Base-by-base conservation (phyloP, 441 rosid species). In the Omphalea diandra region DNA sequence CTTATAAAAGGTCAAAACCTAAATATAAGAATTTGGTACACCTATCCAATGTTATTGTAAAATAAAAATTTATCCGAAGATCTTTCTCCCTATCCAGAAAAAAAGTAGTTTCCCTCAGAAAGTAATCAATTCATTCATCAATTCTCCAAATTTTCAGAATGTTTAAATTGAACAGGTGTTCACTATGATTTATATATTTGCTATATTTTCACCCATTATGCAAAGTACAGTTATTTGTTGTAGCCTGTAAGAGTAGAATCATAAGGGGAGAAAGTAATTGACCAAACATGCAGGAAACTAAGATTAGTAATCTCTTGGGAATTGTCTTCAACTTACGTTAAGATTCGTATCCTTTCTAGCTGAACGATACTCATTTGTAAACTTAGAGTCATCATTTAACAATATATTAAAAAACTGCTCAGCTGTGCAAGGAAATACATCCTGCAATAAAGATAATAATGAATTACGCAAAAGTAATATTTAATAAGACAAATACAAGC, bases 291-390 rank as follows among this genome's bases (percentile, higher is more conserved):
- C 17, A 65, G 43, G 69, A 47, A 32, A 55, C 12, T 32, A 60
- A 5, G 43, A 53, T 41, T 35, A 26, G 46, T 9, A 62, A 27
- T 18, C 56, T 40, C 32, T 33, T 3, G 9, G 65, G 44, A 70
- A 65, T 27, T 11, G 76, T 55, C 63, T 61, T 56, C 61, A 66
- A 82, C 94, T 86, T 87, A 95, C 99, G 44, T 26, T 76, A 36
- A 95, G 91, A 79, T 88, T 85, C 66, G 88, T 85, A 80, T 95
- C 99, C 82, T 88, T 92, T 63, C 99, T 81, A 55, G 64, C 77
- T 73, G 86, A 75, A 64, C 97, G 89, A 73, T 88, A 89, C 75
- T 89, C 91, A 17, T 75, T 80, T 55, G 85, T 83, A 72, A 83
- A 95, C 73, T 75, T 82, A 36, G 98, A 90, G 81, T 75, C 83